Evolutionary conservation across 2,329 filamentous ascomycete genomes (phyloP), one percentile per base, ranked within the genome.

Genomic region (Diaporthe helianthi): DNA sequence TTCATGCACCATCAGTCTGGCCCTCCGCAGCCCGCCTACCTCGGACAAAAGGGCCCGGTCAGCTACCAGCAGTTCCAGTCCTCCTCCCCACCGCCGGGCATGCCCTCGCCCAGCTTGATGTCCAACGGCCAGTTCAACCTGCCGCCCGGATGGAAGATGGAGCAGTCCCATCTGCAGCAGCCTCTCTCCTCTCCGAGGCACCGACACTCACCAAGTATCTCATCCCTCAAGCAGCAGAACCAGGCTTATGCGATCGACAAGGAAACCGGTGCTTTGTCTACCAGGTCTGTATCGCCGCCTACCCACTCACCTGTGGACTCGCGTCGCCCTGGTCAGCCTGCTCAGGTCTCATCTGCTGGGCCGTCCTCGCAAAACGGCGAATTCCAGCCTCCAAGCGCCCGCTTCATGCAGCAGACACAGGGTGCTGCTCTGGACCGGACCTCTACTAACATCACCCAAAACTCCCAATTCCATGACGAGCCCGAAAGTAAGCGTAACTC

Each of bases 161-260:
- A 88, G 71, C 85, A 87, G 76, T 88, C 86, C 12, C 81, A 85
- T 69, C 78, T 89, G 44, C 77, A 82, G 1, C 82, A 86, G 71
- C 87, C 87, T 31, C 79, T 88, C 8, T 77, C 82, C 22, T 74
- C 78, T 4, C 75, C 79, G 3, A 78, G 79, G 24, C 78, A 80
- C 53, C 78, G 79, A 13, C 72, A 76, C 7, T 79, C 78, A 12
- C 74, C 78, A 0, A 76, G 75, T 58, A 75, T 76, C 22, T 71
- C 72, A 24, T 69, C 47, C 47, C 63, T 54, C 66, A 76, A 73
- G 33, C 72, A 76, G 36, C 74, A 76, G 66, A 80, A 78, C 52
- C 77, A 78, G 55, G 72, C 74, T 51, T 81, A 79, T 65, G 83
- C 80, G 10, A 83, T 83, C 51, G 85, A 87, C 65, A 88, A 87